Conservation (phyloP, 2,329 filamentous ascomycete genomes). For the Pseudocercospora fuligena region DNA sequence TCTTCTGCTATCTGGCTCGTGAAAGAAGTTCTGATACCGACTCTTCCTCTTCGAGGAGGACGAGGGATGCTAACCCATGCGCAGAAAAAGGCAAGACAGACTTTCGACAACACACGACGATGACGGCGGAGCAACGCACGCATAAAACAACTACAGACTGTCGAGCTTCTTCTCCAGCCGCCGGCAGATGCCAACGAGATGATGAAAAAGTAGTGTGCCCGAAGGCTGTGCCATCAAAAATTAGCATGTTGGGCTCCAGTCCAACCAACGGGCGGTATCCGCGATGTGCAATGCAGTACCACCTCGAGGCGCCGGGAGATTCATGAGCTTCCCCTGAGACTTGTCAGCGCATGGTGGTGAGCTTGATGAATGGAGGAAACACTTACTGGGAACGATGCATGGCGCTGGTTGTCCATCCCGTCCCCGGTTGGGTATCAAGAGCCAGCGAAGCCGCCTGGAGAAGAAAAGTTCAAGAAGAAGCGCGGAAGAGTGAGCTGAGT, state of each 20-base stretch:
- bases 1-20: too few relatives aligned
- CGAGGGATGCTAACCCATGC: too few relatives aligned
- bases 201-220: neutral
- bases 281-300: neutral
- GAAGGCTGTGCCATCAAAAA: neutral
- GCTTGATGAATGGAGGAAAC: neutral
- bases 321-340: neutral
- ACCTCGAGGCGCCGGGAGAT: neutral
- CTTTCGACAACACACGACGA: neutral
- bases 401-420: neutral
- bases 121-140: neutral
- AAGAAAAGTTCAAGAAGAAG: neutral
- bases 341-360: neutral
- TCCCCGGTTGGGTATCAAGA: neutral
- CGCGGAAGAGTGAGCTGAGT: neutral
- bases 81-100: too few relatives aligned
- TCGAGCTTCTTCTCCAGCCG: neutral
- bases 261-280: neutral
- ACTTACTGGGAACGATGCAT: neutral
- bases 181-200: neutral
- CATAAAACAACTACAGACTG: neutral
- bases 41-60: too few relatives aligned
- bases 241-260: neutral
- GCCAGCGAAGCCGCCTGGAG: neutral
- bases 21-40: too few relatives aligned